Evolutionary conservation across 2,329 filamentous ascomycete species (phyloP), one percentile per base, ranked within the genome.

Genomic region (Leptographium radiaticola): DNA sequence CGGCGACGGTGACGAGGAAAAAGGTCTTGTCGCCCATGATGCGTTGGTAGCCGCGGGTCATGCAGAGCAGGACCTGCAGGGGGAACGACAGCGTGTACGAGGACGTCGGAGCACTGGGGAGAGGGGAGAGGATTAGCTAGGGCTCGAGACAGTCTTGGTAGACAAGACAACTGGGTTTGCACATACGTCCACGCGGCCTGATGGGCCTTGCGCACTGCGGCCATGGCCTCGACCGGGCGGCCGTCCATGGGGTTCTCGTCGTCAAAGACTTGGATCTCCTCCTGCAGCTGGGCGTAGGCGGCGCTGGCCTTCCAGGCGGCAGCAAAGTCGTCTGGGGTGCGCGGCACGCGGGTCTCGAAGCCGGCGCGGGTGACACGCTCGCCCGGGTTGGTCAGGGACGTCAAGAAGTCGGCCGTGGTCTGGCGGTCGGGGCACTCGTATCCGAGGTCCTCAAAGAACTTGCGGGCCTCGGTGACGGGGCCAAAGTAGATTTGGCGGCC

Each of bases 401-500:
- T 89, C 46, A 90, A 67, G 68, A 89, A 90, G 64, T 90, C 87
- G 2, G 86, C 80, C 0, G 86, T 89, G 0, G 86, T 90, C 62
- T 84, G 71, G 12, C 72, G 65, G 0, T 71, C 67, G 1, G 71
- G 72, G 13, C 70, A 86, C 30, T 78, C 69, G 61, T 86, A 90
- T 0, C 86, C 84, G 16, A 87, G 71, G 50, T 80, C 72, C 55
- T 80, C 71, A 62, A 88, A 87, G 65, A 86, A 87, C 55, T 77
- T 70, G 54, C 74, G 76, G 4, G 84, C 84, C 46, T 78, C 71
- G n/a, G 70, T 68, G 4, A 76, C 74, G 2, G 76, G 79, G 0
- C 84, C 84, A 62, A 81, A 80, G 67, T 79, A 87, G 53, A 86
- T 77, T 67, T 83, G 80, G 6, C 77, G 75, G 1, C 84, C 82